These are phyloP conservation scores for Trichoderma citrinoviride DNA, from an alignment of 2,329 filamentous ascomycete species.

Conservation along the genomic window DNA sequence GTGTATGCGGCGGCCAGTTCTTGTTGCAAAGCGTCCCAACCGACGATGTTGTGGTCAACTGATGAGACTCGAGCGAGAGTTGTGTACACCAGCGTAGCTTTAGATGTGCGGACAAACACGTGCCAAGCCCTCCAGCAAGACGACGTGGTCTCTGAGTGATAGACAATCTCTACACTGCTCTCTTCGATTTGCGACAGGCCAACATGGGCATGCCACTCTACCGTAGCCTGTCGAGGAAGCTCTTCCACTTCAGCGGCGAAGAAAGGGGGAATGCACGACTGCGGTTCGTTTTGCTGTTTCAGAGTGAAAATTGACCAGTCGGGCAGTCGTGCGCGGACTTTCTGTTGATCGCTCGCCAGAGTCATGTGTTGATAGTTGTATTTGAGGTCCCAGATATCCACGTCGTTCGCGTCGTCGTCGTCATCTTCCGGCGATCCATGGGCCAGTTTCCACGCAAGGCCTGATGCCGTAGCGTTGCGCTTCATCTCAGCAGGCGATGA, in stretches of 20 bases:
- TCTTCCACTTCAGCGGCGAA: slow-evolving; percentile 73
- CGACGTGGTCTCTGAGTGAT: slow-evolving; percentile 22
- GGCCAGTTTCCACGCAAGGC: slow-evolving; percentile 47
- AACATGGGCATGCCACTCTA: slow-evolving; percentile 80
- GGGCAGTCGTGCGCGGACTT: slow-evolving; percentile 41
- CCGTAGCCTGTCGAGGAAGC: slow-evolving; percentile 67
- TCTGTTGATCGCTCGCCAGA: slow-evolving; percentile 34
- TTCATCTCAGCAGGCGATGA: slow-evolving; percentile 30
- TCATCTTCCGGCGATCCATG: slow-evolving; percentile 46
- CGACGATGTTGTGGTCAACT: background rate
- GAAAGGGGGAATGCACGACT: slow-evolving; percentile 57
- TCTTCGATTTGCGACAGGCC: slow-evolving; percentile 48
- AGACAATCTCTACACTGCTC: slow-evolving; percentile 30
- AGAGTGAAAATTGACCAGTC: slow-evolving; percentile 48
- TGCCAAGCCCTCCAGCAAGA: slow-evolving; percentile 34
- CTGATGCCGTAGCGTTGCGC: slow-evolving; percentile 43
- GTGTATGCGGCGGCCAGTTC: slow-evolving; percentile 26
- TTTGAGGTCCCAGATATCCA: slow-evolving; percentile 68
- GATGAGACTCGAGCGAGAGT: slow-evolving; percentile 26
- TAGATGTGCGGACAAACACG: slow-evolving; percentile 27
- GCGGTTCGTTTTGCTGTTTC: slow-evolving; percentile 37
- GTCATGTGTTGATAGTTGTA: slow-evolving; percentile 54
- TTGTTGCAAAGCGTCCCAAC: slow-evolving; percentile 22
- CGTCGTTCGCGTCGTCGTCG: slow-evolving; percentile 45
- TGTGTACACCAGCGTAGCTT: slow-evolving; percentile 33